These are phyloP conservation scores for Vaccinium corymbosum DNA, from an alignment of 148 eudicot genomes.

Conservation along the genomic window DNA sequence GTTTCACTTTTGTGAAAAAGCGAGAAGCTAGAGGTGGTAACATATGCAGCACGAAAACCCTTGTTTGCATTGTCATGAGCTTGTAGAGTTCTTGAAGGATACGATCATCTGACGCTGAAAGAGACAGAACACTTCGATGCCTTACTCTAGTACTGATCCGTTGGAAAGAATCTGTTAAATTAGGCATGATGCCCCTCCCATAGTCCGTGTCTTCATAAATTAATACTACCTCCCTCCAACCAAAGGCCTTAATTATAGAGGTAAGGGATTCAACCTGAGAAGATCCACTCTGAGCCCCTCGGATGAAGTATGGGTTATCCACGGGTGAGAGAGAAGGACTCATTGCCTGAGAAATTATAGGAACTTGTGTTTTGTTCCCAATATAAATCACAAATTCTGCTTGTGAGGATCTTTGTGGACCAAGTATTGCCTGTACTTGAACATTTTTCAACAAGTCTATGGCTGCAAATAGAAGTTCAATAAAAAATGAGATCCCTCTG, in stretches of 20 bases:
- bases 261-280: constrained; percentile 48
- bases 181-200: constrained; percentile 50
- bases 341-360: constrained; percentile 52
- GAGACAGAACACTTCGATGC: constrained; percentile 37
- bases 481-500: background rate
- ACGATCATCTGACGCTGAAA: constrained; percentile 38
- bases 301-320: constrained; percentile 52
- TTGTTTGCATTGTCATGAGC: constrained; percentile 50
- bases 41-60: constrained; percentile 74
- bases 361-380: constrained; percentile 45
- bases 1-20: constrained; percentile 40
- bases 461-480: constrained; percentile 30
- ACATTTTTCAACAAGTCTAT: constrained; percentile 47
- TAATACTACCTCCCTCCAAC: constrained; percentile 62
- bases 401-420: constrained; percentile 54
- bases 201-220: constrained; percentile 44
- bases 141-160: constrained; percentile 29
- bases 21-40: constrained; percentile 36
- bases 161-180: constrained; percentile 33
- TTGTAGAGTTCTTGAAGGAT: constrained; percentile 46
- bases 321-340: constrained; percentile 52
- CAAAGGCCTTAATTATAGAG: constrained; percentile 44
- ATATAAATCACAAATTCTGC: constrained; percentile 53
- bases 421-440: constrained; percentile 56
- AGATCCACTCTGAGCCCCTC: constrained; percentile 41